Evolutionary conservation across 306 rosid genomes (phyloP).

Genomic region (Ceratonia siliqua): DNA sequence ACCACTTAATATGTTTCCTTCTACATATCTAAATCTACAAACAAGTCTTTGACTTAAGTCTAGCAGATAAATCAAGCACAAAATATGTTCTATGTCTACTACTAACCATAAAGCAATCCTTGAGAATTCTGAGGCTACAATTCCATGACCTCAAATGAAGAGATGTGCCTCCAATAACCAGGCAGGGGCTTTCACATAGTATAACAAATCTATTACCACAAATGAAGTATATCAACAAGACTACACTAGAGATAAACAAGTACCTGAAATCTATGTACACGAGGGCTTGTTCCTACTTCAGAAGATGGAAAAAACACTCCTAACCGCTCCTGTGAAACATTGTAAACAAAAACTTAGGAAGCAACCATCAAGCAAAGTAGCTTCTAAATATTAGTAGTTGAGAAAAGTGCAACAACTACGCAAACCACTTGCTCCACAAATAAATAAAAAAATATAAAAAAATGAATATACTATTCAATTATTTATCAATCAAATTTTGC

Average conservation of each 20-base stretch:
- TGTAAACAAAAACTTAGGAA: constrained; percentile 15
- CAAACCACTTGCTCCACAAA: background rate
- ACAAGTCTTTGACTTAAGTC: background rate
- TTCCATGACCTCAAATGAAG: constrained; percentile 23
- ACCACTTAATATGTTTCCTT: background rate
- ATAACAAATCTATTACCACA: constrained; percentile 8
- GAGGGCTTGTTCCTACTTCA: constrained; percentile 57
- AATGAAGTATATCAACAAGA: constrained; percentile 12
- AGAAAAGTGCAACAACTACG: constrained; percentile 9
- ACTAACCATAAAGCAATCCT: constrained; percentile 27
- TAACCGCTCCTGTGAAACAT: constrained; percentile 59
- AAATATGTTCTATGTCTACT: constrained; percentile 14
- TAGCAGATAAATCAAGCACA: background rate
- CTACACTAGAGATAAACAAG: constrained; percentile 24
- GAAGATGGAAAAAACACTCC: constrained; percentile 54
- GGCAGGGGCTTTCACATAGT: background rate
- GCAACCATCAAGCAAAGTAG: constrained; percentile 25
- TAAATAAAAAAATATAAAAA: background rate
- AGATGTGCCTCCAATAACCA: constrained; percentile 15
- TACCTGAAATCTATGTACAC: constrained; percentile 80
- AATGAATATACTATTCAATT: background rate
- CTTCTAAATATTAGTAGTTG: background rate
- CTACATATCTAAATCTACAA: background rate
- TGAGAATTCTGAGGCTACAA: constrained; percentile 13
- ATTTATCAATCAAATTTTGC: background rate